Conservation (phyloP, 1,284 basidiomycete genomes). For the Rhodotorula glutinis region DNA sequence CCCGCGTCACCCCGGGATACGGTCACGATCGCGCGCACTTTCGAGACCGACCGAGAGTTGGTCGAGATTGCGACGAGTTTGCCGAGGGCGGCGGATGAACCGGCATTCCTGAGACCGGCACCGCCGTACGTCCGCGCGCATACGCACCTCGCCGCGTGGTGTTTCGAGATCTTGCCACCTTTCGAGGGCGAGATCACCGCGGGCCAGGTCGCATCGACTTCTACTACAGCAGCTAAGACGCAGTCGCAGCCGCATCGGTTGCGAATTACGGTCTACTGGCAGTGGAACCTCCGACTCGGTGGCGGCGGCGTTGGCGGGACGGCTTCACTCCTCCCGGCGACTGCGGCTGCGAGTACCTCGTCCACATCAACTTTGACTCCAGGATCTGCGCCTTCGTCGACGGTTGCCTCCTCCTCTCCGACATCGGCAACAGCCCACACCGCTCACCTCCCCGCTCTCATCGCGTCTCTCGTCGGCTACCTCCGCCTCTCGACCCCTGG, state of each 20-base stretch:
- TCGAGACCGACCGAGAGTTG: constrained; percentile 48
- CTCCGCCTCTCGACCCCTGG: no score
- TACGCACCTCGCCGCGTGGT: constrained; percentile 86
- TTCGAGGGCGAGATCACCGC: background rate
- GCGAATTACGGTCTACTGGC: constrained; percentile 88
- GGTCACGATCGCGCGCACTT: constrained; percentile 83
- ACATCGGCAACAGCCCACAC: background rate
- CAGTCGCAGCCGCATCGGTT: constrained; percentile 46
- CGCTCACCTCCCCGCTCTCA: constrained; percentile 5
- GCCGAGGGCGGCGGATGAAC: constrained; percentile 83
- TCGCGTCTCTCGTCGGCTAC: constrained; percentile 10
- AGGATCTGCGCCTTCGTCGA: background rate
- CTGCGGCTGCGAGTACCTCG: no score
- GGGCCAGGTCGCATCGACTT: constrained; percentile 43
- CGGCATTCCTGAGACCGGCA: constrained; percentile 84
- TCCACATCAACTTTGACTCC: no score
- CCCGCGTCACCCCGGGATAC: constrained; percentile 90
- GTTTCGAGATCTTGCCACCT: constrained; percentile 63
- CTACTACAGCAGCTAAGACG: constrained; percentile 33
- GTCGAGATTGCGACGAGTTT: constrained; percentile 94
- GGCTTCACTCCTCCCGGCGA: no score
- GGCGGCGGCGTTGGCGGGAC: constrained; percentile 35
- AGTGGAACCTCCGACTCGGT: constrained; percentile 82
- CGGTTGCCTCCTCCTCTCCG: background rate
- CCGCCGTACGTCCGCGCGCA: constrained; percentile 93